phyloP scores from a whole-genome alignment of 345 rosid species.

The Arabidopsis suecica region DNA sequence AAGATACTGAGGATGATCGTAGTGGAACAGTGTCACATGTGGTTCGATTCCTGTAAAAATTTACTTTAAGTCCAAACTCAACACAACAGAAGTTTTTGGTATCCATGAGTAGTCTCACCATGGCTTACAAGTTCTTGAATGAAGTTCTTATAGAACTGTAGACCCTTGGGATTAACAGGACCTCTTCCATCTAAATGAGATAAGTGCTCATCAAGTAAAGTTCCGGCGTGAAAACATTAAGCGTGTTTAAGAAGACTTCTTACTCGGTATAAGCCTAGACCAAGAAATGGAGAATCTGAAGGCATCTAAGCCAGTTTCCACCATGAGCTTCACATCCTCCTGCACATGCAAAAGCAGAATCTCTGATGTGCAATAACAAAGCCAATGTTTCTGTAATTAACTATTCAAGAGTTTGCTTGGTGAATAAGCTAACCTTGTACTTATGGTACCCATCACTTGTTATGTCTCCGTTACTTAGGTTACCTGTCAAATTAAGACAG shows the following conservation, averaged over 20 bases:
- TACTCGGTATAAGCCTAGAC: neutral
- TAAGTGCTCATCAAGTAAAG: neutral
- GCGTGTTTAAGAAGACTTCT: neutral
- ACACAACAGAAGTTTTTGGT: neutral
- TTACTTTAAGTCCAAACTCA: neutral
- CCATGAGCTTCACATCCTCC: neutral
- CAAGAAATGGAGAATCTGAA: neutral
- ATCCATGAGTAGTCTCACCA: neutral
- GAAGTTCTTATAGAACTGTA: neutral
- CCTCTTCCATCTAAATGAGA: slow-evolving; percentile 6
- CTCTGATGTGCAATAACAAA: neutral
- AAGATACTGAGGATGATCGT: neutral
- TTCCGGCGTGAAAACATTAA: neutral
- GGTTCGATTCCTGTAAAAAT: neutral
- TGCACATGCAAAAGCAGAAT: neutral
- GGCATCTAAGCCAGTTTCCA: neutral
- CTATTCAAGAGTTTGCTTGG: neutral
- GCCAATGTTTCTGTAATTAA: neutral
- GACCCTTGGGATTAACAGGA: neutral
- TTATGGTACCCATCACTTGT: neutral
- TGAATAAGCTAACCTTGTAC: neutral
- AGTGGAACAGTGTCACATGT: neutral
- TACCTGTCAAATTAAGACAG: neutral
- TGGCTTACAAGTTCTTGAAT: neutral
- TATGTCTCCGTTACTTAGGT: neutral